Conservation (phyloP, 768 basidiomycete genomes). For the Tylopilus cervinicoccineus region DNA sequence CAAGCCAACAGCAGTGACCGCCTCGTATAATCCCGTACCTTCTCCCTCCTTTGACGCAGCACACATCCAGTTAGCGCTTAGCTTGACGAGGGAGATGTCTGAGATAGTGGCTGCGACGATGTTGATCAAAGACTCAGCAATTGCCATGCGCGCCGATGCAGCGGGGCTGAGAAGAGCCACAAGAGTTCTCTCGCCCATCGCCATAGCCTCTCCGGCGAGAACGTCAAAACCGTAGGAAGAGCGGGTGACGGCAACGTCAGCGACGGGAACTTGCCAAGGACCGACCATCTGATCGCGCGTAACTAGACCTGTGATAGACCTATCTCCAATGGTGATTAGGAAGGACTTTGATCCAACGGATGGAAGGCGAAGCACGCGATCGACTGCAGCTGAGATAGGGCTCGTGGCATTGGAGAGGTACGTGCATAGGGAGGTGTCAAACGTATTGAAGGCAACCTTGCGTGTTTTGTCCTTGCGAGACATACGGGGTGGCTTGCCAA, state of each 20-base stretch:
- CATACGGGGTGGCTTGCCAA: constrained; percentile 96
- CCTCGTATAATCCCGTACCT: constrained; percentile 85
- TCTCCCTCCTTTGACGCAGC: constrained; percentile 88
- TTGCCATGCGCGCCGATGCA: constrained; percentile 94
- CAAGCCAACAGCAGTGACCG: constrained; percentile 86
- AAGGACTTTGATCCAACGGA: constrained; percentile 95
- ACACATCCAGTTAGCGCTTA: constrained; percentile 99
- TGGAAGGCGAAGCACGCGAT: constrained; percentile 85
- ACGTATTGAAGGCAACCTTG: constrained; percentile 40
- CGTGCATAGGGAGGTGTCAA: constrained; percentile 66
- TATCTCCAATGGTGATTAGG: constrained; percentile 97
- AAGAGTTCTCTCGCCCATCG: constrained; percentile 96
- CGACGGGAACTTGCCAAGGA: constrained; percentile 96
- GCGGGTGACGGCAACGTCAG: constrained; percentile 96
- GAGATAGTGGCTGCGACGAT: constrained; percentile 76
- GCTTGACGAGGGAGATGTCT: constrained; percentile 71
- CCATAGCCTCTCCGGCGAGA: constrained; percentile 90
- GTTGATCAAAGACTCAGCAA: constrained; percentile 92
- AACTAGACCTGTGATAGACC: constrained; percentile 90
- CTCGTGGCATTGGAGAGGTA: constrained; percentile 56
- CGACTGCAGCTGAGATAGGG: constrained; percentile 58
- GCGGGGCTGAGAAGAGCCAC: constrained; percentile 82
- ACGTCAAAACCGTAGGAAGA: constrained; percentile 91
- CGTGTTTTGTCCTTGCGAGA: constrained; percentile 60
- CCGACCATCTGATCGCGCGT: constrained; percentile 99